A percentile compares a stretch with the other conserved stretches of the same genome.
These are phyloP conservation scores for Pseudopithomyces maydicus DNA, from an alignment of 2,329 filamentous ascomycete genomes.

Conservation along the genomic window DNA sequence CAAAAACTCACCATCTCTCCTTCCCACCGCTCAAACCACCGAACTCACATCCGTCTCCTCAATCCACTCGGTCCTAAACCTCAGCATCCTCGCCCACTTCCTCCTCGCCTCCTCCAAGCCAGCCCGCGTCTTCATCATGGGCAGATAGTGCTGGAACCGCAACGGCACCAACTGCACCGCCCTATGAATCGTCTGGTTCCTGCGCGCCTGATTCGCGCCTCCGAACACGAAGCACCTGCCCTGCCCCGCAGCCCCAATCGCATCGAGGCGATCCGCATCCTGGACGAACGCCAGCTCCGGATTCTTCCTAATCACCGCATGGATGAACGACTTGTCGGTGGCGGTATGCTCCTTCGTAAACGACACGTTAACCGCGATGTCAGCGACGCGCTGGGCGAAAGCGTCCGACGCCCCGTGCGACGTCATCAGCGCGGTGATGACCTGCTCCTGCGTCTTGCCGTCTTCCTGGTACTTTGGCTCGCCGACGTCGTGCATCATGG, in stretches of 20 bases:
- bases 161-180: constrained; percentile 15
- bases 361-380: constrained; percentile 75
- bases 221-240: constrained; percentile 76
- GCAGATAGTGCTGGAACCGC: constrained; percentile 12
- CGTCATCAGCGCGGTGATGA: constrained; percentile 61
- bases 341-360: constrained; percentile 73
- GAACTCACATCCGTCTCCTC: constrained; percentile 5
- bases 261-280: constrained; percentile 86
- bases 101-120: constrained; percentile 21
- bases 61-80: constrained; percentile 8
- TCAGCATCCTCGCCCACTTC: constrained; percentile 18
- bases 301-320: constrained; percentile 54
- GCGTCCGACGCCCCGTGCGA: constrained; percentile 59
- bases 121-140: constrained; percentile 26
- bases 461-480: constrained; percentile 73
- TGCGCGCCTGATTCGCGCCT: constrained; percentile 59
- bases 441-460: constrained; percentile 55
- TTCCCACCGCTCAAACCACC: neutral
- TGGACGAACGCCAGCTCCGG: constrained; percentile 84
- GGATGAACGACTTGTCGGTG: constrained; percentile 55
- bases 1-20: no score
- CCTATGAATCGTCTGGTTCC: constrained; percentile 44
- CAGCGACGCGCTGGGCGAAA: constrained; percentile 70
- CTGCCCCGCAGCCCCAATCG: constrained; percentile 82
- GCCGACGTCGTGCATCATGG: constrained; percentile 73